These are phyloP conservation scores for Ettlia oleoabundans DNA, from an alignment of 139 green algal species.

Conservation along the genomic window DNA sequence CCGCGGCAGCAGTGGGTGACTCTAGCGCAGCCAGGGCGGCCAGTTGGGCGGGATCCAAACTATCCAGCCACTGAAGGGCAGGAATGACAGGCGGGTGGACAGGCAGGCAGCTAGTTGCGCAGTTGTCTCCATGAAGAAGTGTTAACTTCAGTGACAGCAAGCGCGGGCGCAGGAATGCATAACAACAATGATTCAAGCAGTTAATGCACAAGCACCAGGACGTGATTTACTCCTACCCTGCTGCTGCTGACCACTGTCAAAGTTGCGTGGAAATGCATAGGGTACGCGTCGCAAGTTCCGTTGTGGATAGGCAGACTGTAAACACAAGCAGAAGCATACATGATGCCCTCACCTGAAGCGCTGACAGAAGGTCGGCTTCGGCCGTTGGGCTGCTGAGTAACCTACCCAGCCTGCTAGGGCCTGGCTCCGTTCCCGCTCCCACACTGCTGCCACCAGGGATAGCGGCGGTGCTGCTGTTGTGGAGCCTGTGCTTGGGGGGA, in stretches of 20 bases:
- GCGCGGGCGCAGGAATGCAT: too few species aligned
- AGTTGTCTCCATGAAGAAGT: too few species aligned
- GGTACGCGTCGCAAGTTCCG: too few species aligned
- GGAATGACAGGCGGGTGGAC: background rate
- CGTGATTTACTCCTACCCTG: too few species aligned
- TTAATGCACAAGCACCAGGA: too few species aligned
- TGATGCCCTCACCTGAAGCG: conserved; percentile 17
- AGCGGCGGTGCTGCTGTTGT: background rate
- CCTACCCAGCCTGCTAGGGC: background rate
- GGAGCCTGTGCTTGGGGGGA: background rate
- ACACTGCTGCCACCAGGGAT: background rate
- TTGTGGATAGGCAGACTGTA: too few species aligned
- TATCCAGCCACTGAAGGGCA: conserved; percentile 32
- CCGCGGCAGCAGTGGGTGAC: background rate
- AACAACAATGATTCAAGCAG: too few species aligned
- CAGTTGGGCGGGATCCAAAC: conserved; percentile 12
- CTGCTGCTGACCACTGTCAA: too few species aligned
- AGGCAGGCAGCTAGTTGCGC: background rate
- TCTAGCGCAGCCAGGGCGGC: background rate
- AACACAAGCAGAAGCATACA: too few species aligned
- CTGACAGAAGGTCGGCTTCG: background rate
- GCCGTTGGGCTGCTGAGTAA: background rate
- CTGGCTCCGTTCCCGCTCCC: too few species aligned
- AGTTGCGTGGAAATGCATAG: too few species aligned
- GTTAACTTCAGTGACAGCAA: too few species aligned